phyloP scores from a whole-genome alignment of 176 grass and related monocot genomes.

The Ananas comosus region DNA sequence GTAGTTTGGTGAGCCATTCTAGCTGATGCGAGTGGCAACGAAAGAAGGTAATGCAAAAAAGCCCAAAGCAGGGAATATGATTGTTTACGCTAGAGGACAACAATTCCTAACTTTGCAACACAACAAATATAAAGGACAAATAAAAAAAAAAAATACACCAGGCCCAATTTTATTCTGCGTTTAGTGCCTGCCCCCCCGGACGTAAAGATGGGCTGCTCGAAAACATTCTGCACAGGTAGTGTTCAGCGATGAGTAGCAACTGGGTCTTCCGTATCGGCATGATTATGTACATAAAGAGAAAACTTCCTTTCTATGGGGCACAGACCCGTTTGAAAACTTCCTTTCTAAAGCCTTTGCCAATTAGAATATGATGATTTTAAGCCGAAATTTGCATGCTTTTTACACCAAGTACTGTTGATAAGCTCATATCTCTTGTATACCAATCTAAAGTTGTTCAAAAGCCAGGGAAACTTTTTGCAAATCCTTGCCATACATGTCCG shows the following conservation, averaged over 20 bases:
- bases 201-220: background rate
- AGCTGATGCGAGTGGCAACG: background rate
- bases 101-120: background rate
- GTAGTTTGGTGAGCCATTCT: background rate
- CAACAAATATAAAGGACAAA: background rate
- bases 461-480: conserved; percentile 37
- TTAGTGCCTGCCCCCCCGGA: too few species aligned
- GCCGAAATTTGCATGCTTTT: background rate
- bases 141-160: background rate
- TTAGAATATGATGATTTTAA: background rate
- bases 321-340: background rate
- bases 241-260: background rate
- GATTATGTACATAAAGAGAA: background rate
- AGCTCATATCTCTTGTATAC: too few species aligned
- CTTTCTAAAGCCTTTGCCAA: background rate
- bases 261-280: background rate
- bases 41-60: background rate
- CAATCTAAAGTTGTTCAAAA: conserved; percentile 36
- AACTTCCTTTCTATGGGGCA: background rate
- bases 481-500: conserved; percentile 47
- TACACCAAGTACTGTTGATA: too few species aligned
- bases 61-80: background rate
- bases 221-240: background rate
- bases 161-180: background rate
- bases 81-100: background rate